phyloP scores from a whole-genome alignment of 805 yeast genomes.

The Metschnikowia noctiluminum region DNA sequence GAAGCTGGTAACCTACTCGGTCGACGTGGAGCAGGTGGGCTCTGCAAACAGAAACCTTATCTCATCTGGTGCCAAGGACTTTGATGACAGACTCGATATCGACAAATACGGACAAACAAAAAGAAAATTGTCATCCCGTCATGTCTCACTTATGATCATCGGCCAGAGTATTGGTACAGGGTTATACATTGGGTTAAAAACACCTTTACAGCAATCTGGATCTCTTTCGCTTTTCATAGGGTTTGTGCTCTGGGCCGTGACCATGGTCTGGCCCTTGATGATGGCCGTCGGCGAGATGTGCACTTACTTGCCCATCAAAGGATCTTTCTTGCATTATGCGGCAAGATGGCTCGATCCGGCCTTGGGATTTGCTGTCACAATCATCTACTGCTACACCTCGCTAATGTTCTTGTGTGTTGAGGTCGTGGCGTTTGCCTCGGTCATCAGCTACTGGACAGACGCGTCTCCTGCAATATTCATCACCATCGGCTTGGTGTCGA shows the following conservation, averaged over 20 bases:
- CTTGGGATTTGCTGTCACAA: conserved; percentile 32
- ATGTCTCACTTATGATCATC: conserved; percentile 33
- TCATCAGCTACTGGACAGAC: conserved; percentile 30
- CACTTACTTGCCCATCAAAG: conserved; percentile 33
- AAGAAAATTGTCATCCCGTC: conserved; percentile 29
- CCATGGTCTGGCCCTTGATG: conserved; percentile 36
- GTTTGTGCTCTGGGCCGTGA: conserved; percentile 27
- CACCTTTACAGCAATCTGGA: conserved; percentile 32
- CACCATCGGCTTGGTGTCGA: conserved; percentile 26
- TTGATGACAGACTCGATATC: conserved; percentile 26
- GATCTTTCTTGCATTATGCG: conserved; percentile 33
- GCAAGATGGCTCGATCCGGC: conserved; percentile 37
- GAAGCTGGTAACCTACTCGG: conserved; percentile 7
- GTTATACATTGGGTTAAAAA: conserved; percentile 30
- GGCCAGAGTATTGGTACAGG: conserved; percentile 38
- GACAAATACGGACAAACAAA: conserved; percentile 30
- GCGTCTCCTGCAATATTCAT: conserved; percentile 33
- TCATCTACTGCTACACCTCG: conserved; percentile 32
- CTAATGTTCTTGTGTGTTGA: conserved; percentile 34
- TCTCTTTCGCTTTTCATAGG: conserved; percentile 34
- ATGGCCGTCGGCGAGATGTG: conserved; percentile 38
- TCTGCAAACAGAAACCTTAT: conserved; percentile 9
- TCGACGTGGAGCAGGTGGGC: conserved; percentile 14
- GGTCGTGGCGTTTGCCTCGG: conserved; percentile 30
- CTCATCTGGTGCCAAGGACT: conserved; percentile 19